Base-by-base conservation (phyloP, 1,139 yeast species). In the Suhomyces terraborum region DNA sequence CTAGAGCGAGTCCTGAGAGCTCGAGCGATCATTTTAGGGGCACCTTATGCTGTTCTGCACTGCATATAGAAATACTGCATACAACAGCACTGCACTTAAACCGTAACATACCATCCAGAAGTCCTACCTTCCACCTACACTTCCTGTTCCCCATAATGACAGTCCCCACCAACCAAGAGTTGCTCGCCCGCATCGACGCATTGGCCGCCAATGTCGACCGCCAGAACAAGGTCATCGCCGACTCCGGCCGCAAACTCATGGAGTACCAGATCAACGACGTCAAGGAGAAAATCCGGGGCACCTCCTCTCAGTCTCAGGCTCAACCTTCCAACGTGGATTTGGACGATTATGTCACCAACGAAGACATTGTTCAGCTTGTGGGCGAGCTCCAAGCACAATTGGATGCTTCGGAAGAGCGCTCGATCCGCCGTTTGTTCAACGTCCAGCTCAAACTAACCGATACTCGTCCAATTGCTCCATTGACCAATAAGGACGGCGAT, bases 331-430 rank as follows among this genome's bases (percentile, higher is more conserved):
- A 38, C 9, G 50, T 75, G 17, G 87, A 81, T 48, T 54, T 81
- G 9, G 64, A 77, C 4, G 91, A 85, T 47, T 82, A 74, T 47
- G 85, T 82, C 27, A 81, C 89, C 10, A 84, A 86, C 51, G 95
- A 86, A 44, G 98, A 91, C 55, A 67, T 91, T 14, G 88, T 86
- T 1, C 55, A 54, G 52, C 42, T 56, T 35, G 97, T 89, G 9
- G 89, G 89, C 6, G 98, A 91, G 60, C 67, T 91, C 45, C 97
- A 89, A 62, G 84, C 86, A 5, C 97, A 91, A 64, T 72, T 91
- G 53, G 94, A 87, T 40, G 66, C 68, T 12, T 62, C 84, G 24
- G 94, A 85, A 54, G 85, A 83, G 43, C 71, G 91, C 48, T 71
- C 81, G 10, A 75, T 82, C 35, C 71, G 80, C 50, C 70, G 94